Evolutionary conservation across 371 early-diverging fungal species (phyloP).

Genomic region (Lichtheimia corymbifera): DNA sequence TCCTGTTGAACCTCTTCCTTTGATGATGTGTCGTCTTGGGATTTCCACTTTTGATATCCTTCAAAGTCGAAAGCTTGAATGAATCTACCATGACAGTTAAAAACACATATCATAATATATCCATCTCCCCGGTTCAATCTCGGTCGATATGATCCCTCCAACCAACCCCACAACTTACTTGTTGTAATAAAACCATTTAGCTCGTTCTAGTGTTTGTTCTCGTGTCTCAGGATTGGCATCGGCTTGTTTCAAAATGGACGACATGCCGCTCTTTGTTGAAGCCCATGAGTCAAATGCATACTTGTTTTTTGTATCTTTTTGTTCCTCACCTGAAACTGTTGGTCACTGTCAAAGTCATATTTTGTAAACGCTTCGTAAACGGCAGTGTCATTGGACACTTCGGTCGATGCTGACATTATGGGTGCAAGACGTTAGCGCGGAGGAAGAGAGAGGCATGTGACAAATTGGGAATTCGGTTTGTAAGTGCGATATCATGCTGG

Average conservation of each 20-base stretch:
- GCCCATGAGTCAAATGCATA: background rate
- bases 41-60: conserved; percentile 23
- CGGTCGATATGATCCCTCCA: background rate
- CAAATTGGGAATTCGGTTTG: background rate
- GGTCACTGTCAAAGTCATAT: conserved; percentile 31
- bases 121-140: too few species aligned
- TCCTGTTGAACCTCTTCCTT: background rate
- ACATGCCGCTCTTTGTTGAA: conserved; percentile 20
- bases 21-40: background rate
- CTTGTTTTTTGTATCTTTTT: background rate
- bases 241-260: conserved; percentile 21
- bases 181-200: conserved; percentile 32
- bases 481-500: background rate
- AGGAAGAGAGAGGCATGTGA: too few species aligned
- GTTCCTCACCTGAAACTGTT: conserved; percentile 18
- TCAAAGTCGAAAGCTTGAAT: conserved; percentile 22
- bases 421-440: background rate
- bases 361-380: conserved; percentile 23
- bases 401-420: conserved; percentile 1
- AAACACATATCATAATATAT: background rate
- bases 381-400: conserved; percentile 6
- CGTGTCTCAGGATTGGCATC: conserved; percentile 11
- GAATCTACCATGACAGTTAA: conserved; percentile 16
- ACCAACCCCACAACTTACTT: conserved; percentile 13
- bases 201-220: conserved; percentile 18